These are phyloP conservation scores for Penicillium subrubescens DNA, from an alignment of 495 filamentous ascomycete genomes.

Conservation along the genomic window DNA sequence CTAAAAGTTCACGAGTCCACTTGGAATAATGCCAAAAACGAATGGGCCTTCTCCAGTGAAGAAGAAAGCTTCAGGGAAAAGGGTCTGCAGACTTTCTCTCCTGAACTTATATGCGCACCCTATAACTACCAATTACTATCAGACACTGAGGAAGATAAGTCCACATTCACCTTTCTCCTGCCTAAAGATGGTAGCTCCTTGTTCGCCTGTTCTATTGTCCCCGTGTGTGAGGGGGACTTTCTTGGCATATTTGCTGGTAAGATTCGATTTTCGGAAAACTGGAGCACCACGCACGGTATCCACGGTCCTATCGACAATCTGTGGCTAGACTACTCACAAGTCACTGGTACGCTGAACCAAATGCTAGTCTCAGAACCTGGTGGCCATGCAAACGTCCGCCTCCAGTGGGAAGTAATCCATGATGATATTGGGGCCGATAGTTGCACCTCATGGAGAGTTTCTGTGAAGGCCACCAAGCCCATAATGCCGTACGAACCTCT, in stretches of 20 bases:
- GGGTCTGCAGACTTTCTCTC: neutral
- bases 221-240: constrained; percentile 14
- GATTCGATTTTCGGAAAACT: constrained; percentile 21
- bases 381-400: no score
- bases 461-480: no score
- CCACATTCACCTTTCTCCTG: constrained; percentile 13
- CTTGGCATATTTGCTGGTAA: constrained; percentile 20
- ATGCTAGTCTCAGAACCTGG: constrained; percentile 14
- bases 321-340: constrained; percentile 24
- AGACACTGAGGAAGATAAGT: constrained; percentile 15
- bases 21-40: constrained; percentile 18
- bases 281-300: constrained; percentile 10
- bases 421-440: no score
- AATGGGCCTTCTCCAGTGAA: constrained; percentile 7
- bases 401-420: no score
- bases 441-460: no score
- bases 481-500: no score
- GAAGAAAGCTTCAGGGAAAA: constrained; percentile 10
- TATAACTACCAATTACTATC: constrained; percentile 3
- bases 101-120: constrained; percentile 1
- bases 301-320: constrained; percentile 18
- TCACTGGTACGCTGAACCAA: constrained; percentile 23
- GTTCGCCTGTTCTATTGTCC: constrained; percentile 6
- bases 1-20: constrained; percentile 12
- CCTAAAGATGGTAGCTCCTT: constrained; percentile 5